Base-by-base conservation (phyloP, 345 rosid genomes). In the Turritis glabra region DNA sequence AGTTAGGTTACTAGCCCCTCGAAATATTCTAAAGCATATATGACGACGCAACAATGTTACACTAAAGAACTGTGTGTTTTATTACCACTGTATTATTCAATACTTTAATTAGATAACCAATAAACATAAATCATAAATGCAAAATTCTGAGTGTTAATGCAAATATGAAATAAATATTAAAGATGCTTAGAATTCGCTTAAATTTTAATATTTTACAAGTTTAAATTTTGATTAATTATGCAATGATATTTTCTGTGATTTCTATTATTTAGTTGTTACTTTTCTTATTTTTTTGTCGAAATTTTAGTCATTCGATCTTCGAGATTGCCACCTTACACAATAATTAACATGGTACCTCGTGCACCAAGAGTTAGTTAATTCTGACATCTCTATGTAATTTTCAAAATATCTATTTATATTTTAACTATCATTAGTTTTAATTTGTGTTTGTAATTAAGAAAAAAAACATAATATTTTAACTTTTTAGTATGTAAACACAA, bases 291-390 rank as follows among this genome's bases (percentile, higher is more conserved):
- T 21, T 0, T 7, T 7, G 29, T 32, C 8, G 8, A 38, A 22
- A 1, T 37, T 59, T 13, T 37, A 23, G 5, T 35, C 13, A n/a
- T 38, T 13, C 44, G 13, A 5, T 38, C 2, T 12, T 41, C 47
- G 19, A 41, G 47, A 41, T 41, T 41, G 43, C 43, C 43, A 6
- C 5, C 17, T 23, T 19, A 35, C 64, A 58, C 27, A 19, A 58
- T 35, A 6, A 58, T 64, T 64, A 64, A 41, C 69, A 17, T 44
- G 55, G 69, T 22, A 41, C 50, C 55, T 64, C 55, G 55, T 64
- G 55, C 38, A 46, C 55, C 27, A 14, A 19, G 69, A 64, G 9
- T 3, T 64, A 29, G 18, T 1, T 64, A 46, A 46, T 64, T 46
- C 38, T 58, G 64, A 58, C 64, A 58, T 35, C 44, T 58, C 44